A percentile compares a stretch with the other conserved stretches of the same genome.
Evolutionary conservation across 345 rosid species (phyloP).

Genomic region (Populus alba): DNA sequence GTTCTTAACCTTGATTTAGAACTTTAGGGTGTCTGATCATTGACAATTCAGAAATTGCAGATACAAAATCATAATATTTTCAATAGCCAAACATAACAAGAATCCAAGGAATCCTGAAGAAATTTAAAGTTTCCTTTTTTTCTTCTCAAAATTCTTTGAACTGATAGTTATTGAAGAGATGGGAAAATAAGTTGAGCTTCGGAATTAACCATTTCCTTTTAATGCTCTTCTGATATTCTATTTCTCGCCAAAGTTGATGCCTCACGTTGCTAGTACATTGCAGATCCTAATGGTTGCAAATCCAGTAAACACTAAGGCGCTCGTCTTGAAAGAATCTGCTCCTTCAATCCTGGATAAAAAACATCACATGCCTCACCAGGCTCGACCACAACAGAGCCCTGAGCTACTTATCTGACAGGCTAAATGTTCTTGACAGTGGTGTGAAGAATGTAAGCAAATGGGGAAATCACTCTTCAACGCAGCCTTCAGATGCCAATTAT

Average conservation of each 20-base stretch:
- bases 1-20: neutral
- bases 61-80: no score
- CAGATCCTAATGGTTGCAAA: constrained; percentile 73
- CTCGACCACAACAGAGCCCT: constrained; percentile 83
- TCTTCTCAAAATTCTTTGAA: neutral
- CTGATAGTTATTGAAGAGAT: neutral
- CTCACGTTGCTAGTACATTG: neutral
- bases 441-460: constrained; percentile 71
- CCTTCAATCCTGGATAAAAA: constrained; percentile 72
- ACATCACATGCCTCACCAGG: constrained; percentile 75
- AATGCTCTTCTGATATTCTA: no score
- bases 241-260: neutral
- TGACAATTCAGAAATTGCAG: neutral
- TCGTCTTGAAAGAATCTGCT: constrained; percentile 73
- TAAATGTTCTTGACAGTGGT: constrained; percentile 47
- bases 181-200: neutral
- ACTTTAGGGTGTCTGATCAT: neutral
- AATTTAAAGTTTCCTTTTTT: neutral
- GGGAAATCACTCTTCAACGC: constrained; percentile 95
- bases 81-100: no score
- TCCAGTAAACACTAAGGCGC: constrained; percentile 87
- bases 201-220: neutral
- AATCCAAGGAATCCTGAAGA: neutral
- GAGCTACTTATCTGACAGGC: constrained; percentile 63
- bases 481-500: constrained; percentile 75